A percentile compares a stretch with the other conserved stretches of the same genome.
Evolutionary conservation across 768 basidiomycete genomes (phyloP).

Genomic region (Pleurotus citrinopileatus): DNA sequence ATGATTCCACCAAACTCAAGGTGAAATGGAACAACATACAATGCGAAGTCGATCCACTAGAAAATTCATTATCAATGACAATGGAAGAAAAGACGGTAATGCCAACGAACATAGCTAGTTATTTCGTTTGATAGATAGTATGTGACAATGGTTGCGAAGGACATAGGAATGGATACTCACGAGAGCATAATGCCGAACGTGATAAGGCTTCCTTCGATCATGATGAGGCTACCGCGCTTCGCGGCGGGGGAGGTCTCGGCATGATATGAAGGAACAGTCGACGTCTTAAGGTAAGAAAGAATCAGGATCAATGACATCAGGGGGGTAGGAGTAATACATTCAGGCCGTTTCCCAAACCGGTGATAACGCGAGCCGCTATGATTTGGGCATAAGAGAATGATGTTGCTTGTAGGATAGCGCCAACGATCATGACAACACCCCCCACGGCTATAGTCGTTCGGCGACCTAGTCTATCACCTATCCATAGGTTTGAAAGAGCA

Average conservation of each 20-base stretch:
- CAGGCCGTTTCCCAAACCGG: slow-evolving; percentile 25
- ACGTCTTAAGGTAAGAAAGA: slow-evolving; percentile 37
- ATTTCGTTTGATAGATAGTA: too few species aligned
- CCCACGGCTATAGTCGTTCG: slow-evolving; percentile 49
- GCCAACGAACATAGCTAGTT: slow-evolving; percentile 24
- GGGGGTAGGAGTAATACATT: neutral
- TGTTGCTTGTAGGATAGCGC: slow-evolving; percentile 47
- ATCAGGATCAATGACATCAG: neutral
- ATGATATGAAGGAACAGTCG: slow-evolving; percentile 51
- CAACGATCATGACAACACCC: slow-evolving; percentile 49
- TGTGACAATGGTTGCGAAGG: too few species aligned
- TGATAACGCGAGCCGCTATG: slow-evolving; percentile 47
- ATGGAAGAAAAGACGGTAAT: neutral
- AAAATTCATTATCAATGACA: neutral
- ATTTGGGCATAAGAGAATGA: slow-evolving; percentile 43
- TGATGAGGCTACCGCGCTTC: slow-evolving; percentile 45
- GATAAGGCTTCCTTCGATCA: slow-evolving; percentile 32
- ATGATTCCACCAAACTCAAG: neutral
- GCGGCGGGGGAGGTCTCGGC: slow-evolving; percentile 49
- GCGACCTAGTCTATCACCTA: slow-evolving; percentile 43
- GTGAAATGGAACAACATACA: slow-evolving; percentile 33
- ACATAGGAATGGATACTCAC: too few species aligned
- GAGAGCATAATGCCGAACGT: neutral
- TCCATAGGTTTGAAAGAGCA: slow-evolving; percentile 58
- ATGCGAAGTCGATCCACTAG: slow-evolving; percentile 64